Conservation (phyloP, 257 asterid genomes). For the Mentha longifolia region DNA sequence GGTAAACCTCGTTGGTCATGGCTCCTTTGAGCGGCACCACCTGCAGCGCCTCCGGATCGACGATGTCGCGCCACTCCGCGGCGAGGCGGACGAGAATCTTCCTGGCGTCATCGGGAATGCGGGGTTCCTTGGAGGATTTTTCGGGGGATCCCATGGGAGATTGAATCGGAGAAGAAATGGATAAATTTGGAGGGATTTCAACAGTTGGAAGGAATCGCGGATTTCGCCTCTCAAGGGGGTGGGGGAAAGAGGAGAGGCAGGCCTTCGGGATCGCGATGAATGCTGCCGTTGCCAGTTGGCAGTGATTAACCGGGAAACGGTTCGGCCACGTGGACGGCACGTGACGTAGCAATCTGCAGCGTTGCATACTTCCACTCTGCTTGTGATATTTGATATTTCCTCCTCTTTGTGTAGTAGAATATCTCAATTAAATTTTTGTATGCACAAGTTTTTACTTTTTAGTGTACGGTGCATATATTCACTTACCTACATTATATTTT, state of each 20-base stretch:
- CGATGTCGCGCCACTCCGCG: conserved; percentile 65
- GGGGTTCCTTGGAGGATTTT: conserved; percentile 22
- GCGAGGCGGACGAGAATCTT: conserved; percentile 61
- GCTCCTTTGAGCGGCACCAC: conserved; percentile 86
- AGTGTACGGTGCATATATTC: too few relatives aligned
- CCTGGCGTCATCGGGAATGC: conserved; percentile 71
- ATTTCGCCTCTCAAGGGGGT: conserved; percentile 23
- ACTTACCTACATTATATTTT: too few relatives aligned
- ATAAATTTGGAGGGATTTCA: conserved; percentile 23
- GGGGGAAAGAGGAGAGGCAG: conserved; percentile 17
- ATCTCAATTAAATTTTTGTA: background rate
- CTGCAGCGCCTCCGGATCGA: conserved; percentile 59
- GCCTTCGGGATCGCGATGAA: conserved; percentile 21
- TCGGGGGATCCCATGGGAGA: conserved; percentile 41
- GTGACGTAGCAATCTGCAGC: conserved; percentile 21
- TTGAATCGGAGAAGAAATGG: conserved; percentile 23
- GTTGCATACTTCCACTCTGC: background rate
- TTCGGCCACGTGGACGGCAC: conserved; percentile 36
- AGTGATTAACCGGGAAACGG: conserved; percentile 43
- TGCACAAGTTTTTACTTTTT: background rate
- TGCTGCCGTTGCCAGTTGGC: conserved; percentile 37
- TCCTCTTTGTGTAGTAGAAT: background rate
- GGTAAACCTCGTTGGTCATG: conserved; percentile 89
- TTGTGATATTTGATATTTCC: too few relatives aligned
- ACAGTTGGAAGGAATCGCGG: conserved; percentile 27